Evolutionary conservation across 2,329 filamentous ascomycete species (phyloP), one percentile per base, ranked within the genome.

Genomic region (Proliferodiscus dingleyae): DNA sequence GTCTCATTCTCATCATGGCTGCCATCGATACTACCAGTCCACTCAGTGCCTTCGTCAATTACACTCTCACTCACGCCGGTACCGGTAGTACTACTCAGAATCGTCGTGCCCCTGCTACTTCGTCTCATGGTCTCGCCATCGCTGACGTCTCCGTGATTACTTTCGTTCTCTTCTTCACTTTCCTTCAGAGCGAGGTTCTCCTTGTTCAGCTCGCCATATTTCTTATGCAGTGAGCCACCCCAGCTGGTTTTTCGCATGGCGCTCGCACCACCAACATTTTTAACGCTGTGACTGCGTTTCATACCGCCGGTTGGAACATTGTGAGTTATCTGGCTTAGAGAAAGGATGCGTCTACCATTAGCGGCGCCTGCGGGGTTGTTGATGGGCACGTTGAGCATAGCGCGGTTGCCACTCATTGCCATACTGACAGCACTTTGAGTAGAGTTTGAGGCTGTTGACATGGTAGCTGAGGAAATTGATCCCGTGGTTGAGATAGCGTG

Each of bases 301-400:
- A 95, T 73, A 37, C 78, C 80, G 16, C 78, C 75, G 6, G 68
- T 70, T 59, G 45, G 63, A 26, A 79, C 72, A 60, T 93, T 91
- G 63, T 84, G 83, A 43, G 81, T 87, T 57, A 97, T 94, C 67
- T 96, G 88, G 63, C 85, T 94, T 28, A 97, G 78, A 41, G 89
- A 95, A 48, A 94, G 78, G 59, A 97, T 96, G 39, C 93, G 82
- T 32, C 91, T 78, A 18, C 18, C 34, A n/a, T 37, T 37, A 62
- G 81, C 76, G 67, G 75, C 61, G 59, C 78, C 70, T 15, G 71
- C 69, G 38, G 75, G 67, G 15, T 68, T 71, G 2, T 78, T 59
- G 36, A 55, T 51, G 2, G 61, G 61, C 3, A 58, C 52, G 19
- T 28, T 58, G 8, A 48, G 41, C 15, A 58, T 21, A 23, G 56